phyloP scores from a whole-genome alignment of 495 filamentous ascomycete genomes.

The Penicillium nucicola region DNA sequence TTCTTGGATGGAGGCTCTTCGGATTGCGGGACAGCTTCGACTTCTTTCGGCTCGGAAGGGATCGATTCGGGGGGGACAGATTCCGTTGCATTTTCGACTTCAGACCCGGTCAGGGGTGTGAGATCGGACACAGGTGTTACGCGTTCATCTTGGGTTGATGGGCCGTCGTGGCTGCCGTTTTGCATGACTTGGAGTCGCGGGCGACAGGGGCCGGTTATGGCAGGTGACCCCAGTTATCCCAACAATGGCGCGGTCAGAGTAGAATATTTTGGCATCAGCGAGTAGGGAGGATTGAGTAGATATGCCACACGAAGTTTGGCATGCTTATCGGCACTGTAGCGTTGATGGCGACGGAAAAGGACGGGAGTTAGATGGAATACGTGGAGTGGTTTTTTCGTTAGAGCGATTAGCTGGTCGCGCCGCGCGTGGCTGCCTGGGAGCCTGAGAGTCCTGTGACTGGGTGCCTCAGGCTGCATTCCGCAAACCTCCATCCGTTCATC shows the following conservation, averaged over 20 bases:
- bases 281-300: conserved; percentile 51
- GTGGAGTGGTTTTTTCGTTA: conserved; percentile 44
- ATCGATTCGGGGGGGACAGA: conserved; percentile 26
- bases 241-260: conserved; percentile 60
- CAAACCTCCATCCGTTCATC: conserved; percentile 38
- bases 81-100: conserved; percentile 24
- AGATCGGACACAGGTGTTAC: conserved; percentile 36
- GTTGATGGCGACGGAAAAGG: conserved; percentile 38
- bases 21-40: conserved; percentile 34
- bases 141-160: conserved; percentile 44
- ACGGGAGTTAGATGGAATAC: conserved; percentile 30
- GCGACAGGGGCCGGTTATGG: conserved; percentile 46
- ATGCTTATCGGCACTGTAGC: conserved; percentile 51
- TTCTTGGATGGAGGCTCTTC: conserved; percentile 66
- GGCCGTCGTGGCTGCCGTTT: conserved; percentile 51
- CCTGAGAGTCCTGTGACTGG: background rate
- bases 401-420: conserved; percentile 28
- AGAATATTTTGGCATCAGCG: conserved; percentile 61
- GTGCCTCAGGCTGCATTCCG: conserved; percentile 21
- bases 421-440: conserved; percentile 17
- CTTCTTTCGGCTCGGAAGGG: conserved; percentile 29
- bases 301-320: conserved; percentile 57
- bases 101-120: conserved; percentile 21
- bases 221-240: conserved; percentile 63
- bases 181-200: conserved; percentile 55